Conservation (phyloP, 2,329 filamentous ascomycete species). For the Pseudogymnoascus sp. region DNA sequence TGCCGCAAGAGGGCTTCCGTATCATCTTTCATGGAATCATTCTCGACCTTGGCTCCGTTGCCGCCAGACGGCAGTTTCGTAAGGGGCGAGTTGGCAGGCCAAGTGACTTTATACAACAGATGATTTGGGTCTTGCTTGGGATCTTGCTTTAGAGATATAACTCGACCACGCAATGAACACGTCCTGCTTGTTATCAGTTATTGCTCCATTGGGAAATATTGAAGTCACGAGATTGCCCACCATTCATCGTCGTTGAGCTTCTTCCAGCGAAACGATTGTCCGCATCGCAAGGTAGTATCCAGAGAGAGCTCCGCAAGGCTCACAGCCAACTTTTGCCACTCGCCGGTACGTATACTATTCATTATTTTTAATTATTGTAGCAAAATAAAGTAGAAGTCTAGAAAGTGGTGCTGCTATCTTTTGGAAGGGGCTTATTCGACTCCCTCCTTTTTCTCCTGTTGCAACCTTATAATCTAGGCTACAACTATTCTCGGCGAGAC, state of each 20-base stretch:
- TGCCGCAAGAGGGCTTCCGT: conserved; percentile 67
- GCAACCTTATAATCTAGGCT: neutral
- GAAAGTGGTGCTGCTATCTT: neutral
- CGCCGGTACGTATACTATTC: conserved; percentile 44
- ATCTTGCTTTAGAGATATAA: conserved; percentile 81
- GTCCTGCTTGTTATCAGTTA: conserved; percentile 43
- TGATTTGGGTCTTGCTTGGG: conserved; percentile 66
- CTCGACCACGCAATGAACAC: conserved; percentile 76
- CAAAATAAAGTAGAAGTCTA: neutral
- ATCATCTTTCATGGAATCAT: conserved; percentile 47
- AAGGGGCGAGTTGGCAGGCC: conserved; percentile 35
- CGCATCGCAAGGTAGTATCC: conserved; percentile 87
- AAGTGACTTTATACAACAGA: conserved; percentile 73
- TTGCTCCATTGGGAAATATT: conserved; percentile 11
- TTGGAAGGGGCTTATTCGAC: neutral
- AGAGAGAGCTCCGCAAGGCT: conserved; percentile 82
- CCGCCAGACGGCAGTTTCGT: conserved; percentile 32
- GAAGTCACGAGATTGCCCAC: conserved; percentile 37
- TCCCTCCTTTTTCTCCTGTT: neutral
- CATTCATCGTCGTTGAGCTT: conserved; percentile 78
- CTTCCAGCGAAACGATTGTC: conserved; percentile 94
- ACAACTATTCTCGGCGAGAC: neutral
- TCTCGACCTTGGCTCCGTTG: conserved; percentile 5
- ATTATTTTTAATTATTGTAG: conserved; percentile 15
- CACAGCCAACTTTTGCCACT: conserved; percentile 83